phyloP scores from a whole-genome alignment of 2,329 filamentous ascomycete genomes.

The Colletotrichum costaricense region DNA sequence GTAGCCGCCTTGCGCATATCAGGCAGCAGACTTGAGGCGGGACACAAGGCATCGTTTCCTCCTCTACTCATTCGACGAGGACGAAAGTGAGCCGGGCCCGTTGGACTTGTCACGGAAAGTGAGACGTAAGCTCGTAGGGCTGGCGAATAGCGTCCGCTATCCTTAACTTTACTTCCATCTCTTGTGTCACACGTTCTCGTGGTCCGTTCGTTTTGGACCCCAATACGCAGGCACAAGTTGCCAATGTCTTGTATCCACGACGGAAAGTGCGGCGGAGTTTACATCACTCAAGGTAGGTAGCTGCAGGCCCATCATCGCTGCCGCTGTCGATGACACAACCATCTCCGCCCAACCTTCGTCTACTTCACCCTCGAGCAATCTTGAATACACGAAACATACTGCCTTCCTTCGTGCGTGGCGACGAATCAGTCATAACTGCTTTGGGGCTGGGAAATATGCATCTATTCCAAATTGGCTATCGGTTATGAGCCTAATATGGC shows the following conservation, averaged over 20 bases:
- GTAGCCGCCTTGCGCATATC: background rate
- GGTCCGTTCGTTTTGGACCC: background rate
- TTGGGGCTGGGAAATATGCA: background rate
- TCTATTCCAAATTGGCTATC: background rate
- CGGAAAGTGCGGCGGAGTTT: background rate
- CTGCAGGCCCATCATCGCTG: background rate
- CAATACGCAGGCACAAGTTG: background rate
- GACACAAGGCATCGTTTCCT: background rate
- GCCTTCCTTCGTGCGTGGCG: too few relatives aligned
- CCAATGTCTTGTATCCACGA: background rate
- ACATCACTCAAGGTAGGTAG: background rate
- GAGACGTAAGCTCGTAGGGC: background rate
- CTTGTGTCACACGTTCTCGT: background rate
- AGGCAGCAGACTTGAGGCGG: background rate
- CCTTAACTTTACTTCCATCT: background rate
- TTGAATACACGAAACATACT: background rate
- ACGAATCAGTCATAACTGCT: background rate
- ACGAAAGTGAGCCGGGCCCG: background rate
- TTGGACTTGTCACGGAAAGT: background rate
- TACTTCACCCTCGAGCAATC: background rate
- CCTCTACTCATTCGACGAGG: background rate
- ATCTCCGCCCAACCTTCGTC: background rate
- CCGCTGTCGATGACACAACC: background rate
- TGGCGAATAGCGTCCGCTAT: background rate
- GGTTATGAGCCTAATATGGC: background rate